These are phyloP conservation scores for Vitis hybrid DNA, from an alignment of 177 flowering plant species.

Conservation along the genomic window DNA sequence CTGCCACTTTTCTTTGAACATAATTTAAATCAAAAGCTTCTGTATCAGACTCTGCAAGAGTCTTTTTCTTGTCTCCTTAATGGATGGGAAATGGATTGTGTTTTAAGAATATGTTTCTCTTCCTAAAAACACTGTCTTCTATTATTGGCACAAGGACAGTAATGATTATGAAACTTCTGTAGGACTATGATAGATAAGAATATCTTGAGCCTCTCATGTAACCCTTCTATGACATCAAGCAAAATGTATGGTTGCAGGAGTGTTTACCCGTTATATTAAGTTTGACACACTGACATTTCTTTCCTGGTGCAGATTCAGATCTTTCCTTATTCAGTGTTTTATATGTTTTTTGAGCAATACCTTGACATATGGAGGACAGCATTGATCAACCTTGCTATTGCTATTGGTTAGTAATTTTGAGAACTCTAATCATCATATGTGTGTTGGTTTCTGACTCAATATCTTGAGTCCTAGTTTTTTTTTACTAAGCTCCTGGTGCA, in stretches of 20 bases:
- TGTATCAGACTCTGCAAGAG: no score
- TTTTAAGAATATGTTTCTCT: no score
- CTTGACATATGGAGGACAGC: slow-evolving; percentile 96
- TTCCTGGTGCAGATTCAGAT: slow-evolving; percentile 76
- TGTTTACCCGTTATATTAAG: background rate
- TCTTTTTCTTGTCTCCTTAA: no score
- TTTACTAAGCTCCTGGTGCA: background rate
- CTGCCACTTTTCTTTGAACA: no score
- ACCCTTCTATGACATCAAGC: no score
- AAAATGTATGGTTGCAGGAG: no score
- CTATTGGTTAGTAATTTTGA: slow-evolving; percentile 66
- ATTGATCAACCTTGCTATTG: slow-evolving; percentile 81
- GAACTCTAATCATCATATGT: background rate
- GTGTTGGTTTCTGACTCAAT: background rate
- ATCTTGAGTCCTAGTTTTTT: background rate
- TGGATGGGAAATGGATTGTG: no score
- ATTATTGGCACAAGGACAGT: background rate
- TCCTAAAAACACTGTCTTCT: no score
- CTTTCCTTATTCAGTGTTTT: slow-evolving; percentile 92
- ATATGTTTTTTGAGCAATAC: slow-evolving; percentile 96
- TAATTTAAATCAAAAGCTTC: no score
- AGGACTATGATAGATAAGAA: background rate
- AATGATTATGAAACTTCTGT: background rate
- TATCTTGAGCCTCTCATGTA: background rate
- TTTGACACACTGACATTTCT: slow-evolving; percentile 14